Evolutionary conservation across 2,329 filamentous ascomycete genomes (phyloP).

Genomic region (Claviceps arundinis): DNA sequence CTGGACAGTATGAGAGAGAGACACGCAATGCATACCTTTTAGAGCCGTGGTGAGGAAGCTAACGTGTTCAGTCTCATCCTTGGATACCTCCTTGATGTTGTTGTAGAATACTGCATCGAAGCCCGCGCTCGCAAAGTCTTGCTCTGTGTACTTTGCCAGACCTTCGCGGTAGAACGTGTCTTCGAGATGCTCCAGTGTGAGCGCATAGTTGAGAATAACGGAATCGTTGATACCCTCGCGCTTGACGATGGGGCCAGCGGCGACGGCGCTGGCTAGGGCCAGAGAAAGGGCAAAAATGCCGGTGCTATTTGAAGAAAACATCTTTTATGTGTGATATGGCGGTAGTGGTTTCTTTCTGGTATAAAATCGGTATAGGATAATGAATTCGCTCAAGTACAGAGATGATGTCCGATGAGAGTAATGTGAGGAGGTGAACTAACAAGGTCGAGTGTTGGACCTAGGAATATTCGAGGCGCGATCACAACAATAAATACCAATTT

Average conservation of each 20-base stretch:
- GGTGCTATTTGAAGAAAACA: slow-evolving; percentile 8
- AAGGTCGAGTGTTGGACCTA: too few species aligned
- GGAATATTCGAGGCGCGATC: too few species aligned
- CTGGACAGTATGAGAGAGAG: too few species aligned
- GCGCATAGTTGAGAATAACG: slow-evolving; percentile 32
- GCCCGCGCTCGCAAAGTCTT: slow-evolving; percentile 39
- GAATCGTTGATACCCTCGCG: slow-evolving; percentile 9
- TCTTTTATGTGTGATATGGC: neutral
- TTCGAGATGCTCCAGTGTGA: slow-evolving; percentile 44
- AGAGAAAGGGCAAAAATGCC: slow-evolving; percentile 7
- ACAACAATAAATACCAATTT: too few species aligned
- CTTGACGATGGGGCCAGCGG: slow-evolving; percentile 9
- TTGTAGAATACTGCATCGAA: slow-evolving; percentile 39
- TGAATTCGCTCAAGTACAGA: too few species aligned
- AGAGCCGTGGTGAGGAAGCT: slow-evolving; percentile 36
- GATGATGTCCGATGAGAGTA: too few species aligned
- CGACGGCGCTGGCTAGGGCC: slow-evolving; percentile 6
- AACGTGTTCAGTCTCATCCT: slow-evolving; percentile 45
- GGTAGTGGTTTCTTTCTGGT: too few species aligned
- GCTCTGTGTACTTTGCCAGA: slow-evolving; percentile 40
- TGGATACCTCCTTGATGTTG: slow-evolving; percentile 41
- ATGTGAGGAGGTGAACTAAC: too few species aligned
- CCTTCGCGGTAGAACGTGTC: slow-evolving; percentile 49
- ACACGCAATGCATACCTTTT: slow-evolving; percentile 6
- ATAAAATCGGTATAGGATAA: too few species aligned